A percentile compares a stretch with the other conserved stretches of the same genome.
Conservation (phyloP, 1,284 basidiomycete species). For the Papiliotrema laurentii region DNA sequence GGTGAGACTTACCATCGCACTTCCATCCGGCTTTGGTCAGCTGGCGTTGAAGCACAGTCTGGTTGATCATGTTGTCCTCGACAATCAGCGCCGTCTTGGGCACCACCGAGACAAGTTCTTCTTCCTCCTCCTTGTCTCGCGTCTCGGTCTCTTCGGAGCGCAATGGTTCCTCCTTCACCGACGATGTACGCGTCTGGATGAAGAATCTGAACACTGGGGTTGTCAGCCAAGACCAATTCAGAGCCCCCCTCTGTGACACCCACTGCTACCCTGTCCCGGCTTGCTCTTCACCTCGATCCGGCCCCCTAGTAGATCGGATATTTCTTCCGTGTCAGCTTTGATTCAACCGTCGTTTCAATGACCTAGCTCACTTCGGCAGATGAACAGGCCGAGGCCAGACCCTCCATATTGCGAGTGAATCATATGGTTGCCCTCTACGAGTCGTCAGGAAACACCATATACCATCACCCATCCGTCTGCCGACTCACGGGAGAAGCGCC, state of each 20-base stretch:
- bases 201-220: conserved; percentile 46
- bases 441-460: not conserved
- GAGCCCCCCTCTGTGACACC: not conserved
- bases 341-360: not conserved
- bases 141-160: not conserved
- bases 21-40: conserved; percentile 42
- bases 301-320: conserved; percentile 41
- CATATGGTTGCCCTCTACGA: conserved; percentile 41
- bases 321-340: conserved; percentile 14
- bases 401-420: conserved; percentile 47
- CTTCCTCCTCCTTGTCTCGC: not conserved
- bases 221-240: not conserved
- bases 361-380: conserved; percentile 31
- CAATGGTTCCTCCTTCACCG: not conserved
- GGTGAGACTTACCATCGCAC: conserved; percentile 27
- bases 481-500: conserved; percentile 30
- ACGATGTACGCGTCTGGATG: conserved; percentile 31
- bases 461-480: no score
- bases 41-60: conserved; percentile 48
- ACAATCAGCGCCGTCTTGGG: conserved; percentile 30
- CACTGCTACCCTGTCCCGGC: conserved; percentile 27
- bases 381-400: conserved; percentile 45
- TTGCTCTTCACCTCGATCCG: conserved; percentile 38
- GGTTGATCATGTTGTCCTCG: conserved; percentile 51
- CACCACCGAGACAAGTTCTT: not conserved